phyloP scores from a whole-genome alignment of 768 basidiomycete genomes.

The Lentinula sp. region DNA sequence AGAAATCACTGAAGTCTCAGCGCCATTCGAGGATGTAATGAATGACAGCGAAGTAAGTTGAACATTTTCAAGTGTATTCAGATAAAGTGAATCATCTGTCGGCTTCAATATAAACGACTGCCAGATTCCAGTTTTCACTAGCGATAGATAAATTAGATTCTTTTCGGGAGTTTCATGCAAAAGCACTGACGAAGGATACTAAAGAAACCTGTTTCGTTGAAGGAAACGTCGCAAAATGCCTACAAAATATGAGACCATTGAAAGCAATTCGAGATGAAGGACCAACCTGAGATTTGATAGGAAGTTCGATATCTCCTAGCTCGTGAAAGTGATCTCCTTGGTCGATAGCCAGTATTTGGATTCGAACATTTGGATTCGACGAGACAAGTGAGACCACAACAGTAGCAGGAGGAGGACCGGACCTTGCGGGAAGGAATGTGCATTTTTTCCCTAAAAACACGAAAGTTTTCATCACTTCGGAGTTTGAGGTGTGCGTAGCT shows the following conservation, averaged over 20 bases:
- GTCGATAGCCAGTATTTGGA: slow-evolving; percentile 26
- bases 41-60: not conserved
- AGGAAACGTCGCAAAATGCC: not conserved
- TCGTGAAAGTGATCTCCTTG: slow-evolving; percentile 23
- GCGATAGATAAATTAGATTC: not conserved
- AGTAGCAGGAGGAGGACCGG: slow-evolving; percentile 14
- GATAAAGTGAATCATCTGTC: not conserved
- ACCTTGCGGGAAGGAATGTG: slow-evolving; percentile 19
- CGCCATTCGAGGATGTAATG: not conserved
- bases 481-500: slow-evolving; percentile 8
- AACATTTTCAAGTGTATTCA: not conserved
- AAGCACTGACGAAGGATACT: slow-evolving; percentile 4
- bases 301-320: not conserved
- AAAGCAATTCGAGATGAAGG: not conserved
- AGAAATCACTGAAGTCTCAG: slow-evolving; percentile 34
- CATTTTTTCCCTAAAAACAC: slow-evolving; percentile 21
- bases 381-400: slow-evolving; percentile 19
- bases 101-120: not conserved
- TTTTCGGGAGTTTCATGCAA: not conserved
- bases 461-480: slow-evolving; percentile 18
- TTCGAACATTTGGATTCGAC: slow-evolving; percentile 17
- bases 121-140: not conserved
- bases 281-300: not conserved
- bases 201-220: not conserved
- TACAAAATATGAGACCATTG: not conserved